A percentile compares a stretch with the other conserved stretches of the same genome.
Conservation (phyloP, 192 early-diverging fungal genomes). For the Entomortierella beljakovae region DNA sequence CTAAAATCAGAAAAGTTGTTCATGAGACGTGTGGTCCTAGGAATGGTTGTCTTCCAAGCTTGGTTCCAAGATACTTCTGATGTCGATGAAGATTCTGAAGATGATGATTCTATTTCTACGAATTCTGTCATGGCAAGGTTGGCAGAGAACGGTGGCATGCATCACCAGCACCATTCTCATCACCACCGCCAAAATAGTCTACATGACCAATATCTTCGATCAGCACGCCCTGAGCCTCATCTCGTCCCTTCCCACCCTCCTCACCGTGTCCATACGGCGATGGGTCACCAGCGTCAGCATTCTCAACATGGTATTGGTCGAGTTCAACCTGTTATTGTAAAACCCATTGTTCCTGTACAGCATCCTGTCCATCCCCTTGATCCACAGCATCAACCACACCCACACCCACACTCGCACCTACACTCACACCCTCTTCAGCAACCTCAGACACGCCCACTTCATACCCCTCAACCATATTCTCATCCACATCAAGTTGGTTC, state of each 20-base stretch:
- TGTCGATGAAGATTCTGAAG: constrained; percentile 35
- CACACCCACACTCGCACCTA: too few relatives aligned
- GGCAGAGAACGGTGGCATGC: constrained; percentile 1
- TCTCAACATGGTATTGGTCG: neutral
- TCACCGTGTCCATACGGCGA: neutral
- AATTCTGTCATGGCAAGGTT: constrained; percentile 3
- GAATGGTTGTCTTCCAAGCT: constrained; percentile 44
- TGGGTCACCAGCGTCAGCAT: neutral
- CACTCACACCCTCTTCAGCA: too few relatives aligned
- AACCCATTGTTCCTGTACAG: neutral
- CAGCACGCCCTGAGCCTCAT: neutral
- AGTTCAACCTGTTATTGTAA: neutral
- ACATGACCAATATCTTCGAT: neutral
- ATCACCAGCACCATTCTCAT: neutral
- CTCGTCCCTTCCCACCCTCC: neutral
- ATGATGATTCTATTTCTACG: constrained; percentile 22
- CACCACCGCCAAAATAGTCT: neutral
- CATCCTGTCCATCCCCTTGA: neutral
- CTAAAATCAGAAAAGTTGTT: constrained; percentile 12
- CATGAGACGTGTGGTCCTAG: constrained; percentile 9
- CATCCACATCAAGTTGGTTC: neutral
- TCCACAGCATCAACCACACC: neutral
- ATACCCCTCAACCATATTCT: neutral
- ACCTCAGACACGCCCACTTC: too few relatives aligned
- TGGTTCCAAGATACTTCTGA: constrained; percentile 50